phyloP scores from a whole-genome alignment of 345 rosid genomes.

The Pistacia vera region DNA sequence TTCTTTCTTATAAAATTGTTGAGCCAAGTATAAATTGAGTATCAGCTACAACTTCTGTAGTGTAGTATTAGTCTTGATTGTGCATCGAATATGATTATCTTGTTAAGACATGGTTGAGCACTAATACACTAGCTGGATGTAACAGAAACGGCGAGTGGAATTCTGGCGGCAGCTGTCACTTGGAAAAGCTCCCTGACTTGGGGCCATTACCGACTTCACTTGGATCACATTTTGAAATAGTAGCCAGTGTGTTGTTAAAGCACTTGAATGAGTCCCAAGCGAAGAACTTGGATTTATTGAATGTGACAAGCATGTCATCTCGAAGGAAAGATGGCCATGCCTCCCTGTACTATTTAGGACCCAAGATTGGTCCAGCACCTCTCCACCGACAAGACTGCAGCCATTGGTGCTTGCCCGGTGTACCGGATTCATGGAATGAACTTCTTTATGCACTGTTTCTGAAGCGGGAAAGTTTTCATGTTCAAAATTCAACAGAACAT shows the following conservation, averaged over 20 bases:
- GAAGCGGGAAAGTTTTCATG: conserved; percentile 26
- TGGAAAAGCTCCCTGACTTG: conserved; percentile 71
- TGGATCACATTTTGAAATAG: conserved; percentile 34
- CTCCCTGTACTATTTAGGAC: conserved; percentile 60
- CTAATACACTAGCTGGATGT: conserved; percentile 2
- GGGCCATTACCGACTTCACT: conserved; percentile 37
- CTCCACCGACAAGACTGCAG: conserved; percentile 82
- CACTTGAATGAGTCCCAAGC: conserved; percentile 30
- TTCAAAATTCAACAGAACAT: conserved; percentile 14
- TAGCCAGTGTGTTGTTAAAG: conserved; percentile 38
- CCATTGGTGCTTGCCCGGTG: conserved; percentile 92
- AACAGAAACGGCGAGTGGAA: conserved; percentile 72
- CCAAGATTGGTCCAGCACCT: conserved; percentile 47
- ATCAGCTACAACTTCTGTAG: not conserved
- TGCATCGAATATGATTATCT: not conserved
- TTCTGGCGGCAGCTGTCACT: conserved; percentile 57
- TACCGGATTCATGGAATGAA: conserved; percentile 80
- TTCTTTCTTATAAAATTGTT: not conserved
- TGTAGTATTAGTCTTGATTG: not conserved
- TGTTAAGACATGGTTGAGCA: not conserved
- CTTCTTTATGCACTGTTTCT: conserved; percentile 56
- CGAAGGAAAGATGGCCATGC: conserved; percentile 80
- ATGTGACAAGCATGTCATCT: conserved; percentile 62
- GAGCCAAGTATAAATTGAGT: not conserved
- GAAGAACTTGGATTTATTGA: conserved; percentile 46